Percentiles rank a stretch among this genome's conserved stretches.
Conservation (phyloP, 495 filamentous ascomycete species). For the Penicillium verhagenii region DNA sequence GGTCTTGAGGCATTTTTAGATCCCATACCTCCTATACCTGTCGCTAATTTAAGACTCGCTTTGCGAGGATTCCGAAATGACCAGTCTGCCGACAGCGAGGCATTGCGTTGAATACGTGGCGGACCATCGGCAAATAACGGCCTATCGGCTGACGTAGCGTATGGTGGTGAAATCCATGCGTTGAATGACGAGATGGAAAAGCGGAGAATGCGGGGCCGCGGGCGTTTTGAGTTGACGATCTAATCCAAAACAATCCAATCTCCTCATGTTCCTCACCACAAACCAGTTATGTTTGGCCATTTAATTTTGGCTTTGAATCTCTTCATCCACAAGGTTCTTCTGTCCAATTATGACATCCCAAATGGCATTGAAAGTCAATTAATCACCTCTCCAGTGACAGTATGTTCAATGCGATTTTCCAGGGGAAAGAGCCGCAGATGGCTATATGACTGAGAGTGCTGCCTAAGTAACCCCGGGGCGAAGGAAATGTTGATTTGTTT, state of each 20-base stretch:
- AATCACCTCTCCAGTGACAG: too few relatives aligned
- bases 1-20: constrained; percentile 4
- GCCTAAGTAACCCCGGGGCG: too few relatives aligned
- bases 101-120: neutral
- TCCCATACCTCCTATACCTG: constrained; percentile 9
- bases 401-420: too few relatives aligned
- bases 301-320: neutral
- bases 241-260: neutral
- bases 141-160: constrained; percentile 6
- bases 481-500: too few relatives aligned
- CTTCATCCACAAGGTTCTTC: too few relatives aligned
- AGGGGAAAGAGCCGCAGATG: too few relatives aligned
- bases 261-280: neutral
- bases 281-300: neutral
- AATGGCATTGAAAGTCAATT: too few relatives aligned
- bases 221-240: neutral
- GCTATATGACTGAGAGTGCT: too few relatives aligned
- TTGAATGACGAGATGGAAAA: constrained; percentile 18
- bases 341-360: too few relatives aligned
- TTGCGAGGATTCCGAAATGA: neutral
- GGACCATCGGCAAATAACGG: constrained; percentile 14
- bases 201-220: constrained; percentile 14
- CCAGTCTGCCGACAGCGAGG: neutral
- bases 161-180: constrained; percentile 17
- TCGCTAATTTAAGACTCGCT: neutral